phyloP scores from a whole-genome alignment of 2,329 filamentous ascomycete genomes.

The Zalaria obscura region DNA sequence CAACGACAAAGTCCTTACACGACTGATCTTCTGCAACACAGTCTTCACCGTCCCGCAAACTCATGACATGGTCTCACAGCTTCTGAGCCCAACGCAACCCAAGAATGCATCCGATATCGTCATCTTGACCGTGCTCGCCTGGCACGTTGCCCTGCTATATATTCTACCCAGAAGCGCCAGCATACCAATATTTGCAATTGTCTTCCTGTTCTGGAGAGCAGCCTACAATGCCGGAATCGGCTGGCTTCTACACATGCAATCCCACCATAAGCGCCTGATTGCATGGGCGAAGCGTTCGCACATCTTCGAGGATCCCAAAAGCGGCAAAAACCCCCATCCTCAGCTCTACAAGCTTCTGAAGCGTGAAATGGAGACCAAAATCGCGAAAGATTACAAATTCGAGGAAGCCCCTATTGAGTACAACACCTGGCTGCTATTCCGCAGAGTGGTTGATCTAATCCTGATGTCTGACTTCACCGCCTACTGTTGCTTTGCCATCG shows the following conservation, averaged over 20 bases:
- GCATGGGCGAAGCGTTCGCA: constrained; percentile 75
- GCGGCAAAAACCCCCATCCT: constrained; percentile 71
- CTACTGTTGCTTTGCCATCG: constrained; percentile 89
- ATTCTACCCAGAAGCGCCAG: constrained; percentile 54
- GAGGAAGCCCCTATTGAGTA: constrained; percentile 91
- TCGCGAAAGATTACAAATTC: constrained; percentile 84
- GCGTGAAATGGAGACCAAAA: constrained; percentile 84
- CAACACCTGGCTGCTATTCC: constrained; percentile 97
- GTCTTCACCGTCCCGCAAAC: constrained; percentile 93
- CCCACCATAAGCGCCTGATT: constrained; percentile 72
- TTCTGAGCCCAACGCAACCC: constrained; percentile 84
- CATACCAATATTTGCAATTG: constrained; percentile 61
- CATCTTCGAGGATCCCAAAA: constrained; percentile 71
- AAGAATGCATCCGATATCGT: constrained; percentile 83
- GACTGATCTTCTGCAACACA: constrained; percentile 23
- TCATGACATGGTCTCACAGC: constrained; percentile 97
- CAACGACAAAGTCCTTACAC: neutral
- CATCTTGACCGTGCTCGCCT: constrained; percentile 64
- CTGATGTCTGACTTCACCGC: constrained; percentile 98
- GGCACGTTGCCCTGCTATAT: constrained; percentile 63
- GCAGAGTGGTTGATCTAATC: constrained; percentile 88
- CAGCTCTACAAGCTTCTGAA: constrained; percentile 75
- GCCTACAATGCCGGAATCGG: constrained; percentile 93
- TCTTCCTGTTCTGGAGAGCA: constrained; percentile 86
- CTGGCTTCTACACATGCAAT: constrained; percentile 76